Evolutionary conservation across 257 asterid species (phyloP), one percentile per base, ranked within the genome.

Genomic region (Thymus quinquecostatus): DNA sequence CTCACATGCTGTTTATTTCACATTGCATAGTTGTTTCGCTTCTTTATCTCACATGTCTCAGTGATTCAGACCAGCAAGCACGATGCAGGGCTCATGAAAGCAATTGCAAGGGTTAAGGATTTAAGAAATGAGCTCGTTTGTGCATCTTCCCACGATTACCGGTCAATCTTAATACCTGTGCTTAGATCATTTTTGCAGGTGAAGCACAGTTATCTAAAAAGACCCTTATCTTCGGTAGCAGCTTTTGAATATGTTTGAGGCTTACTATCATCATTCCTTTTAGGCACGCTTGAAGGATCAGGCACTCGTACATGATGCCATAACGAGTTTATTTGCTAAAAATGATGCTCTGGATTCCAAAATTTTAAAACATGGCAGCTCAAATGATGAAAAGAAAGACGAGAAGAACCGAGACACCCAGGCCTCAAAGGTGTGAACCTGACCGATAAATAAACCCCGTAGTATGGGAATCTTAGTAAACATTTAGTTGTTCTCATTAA

Each of bases 151-250:
- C 82, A 82, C 78, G 99, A 94, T 86, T 92, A 84, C 70, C 81
- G 85, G 57, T 60, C 86, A 67, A 82, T 94, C 70, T 66, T 94
- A 69, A 83, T 94, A 71, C 89, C 99, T 78, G 79, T 91, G 56
- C 80, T 89, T 68, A 94, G 92, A 82, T 91, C 98, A 68, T 88
- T 83, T 81, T 51, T 91, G 86, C 90, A 84, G 95, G 99, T 94
- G 36, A 30, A 67, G 68, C 66, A 12, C 9, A 30, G 33, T 67
- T 67, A 45, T 48, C 21, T 21, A 45, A 28, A 36, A 28, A 9
- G 65, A 49, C 34, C 34, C 68, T 59, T 64, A 59, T 27, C 73
- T 40, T 55, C 66, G 44, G 34, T 66, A 53, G 48, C 60, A 13
- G 66, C 68, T 55, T 78, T 71, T 70, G 58, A 64, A 30, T 28